Evolutionary conservation across 2,329 filamentous ascomycete genomes (phyloP), one percentile per base, ranked within the genome.

Genomic region (Phaeosphaeria sp.): DNA sequence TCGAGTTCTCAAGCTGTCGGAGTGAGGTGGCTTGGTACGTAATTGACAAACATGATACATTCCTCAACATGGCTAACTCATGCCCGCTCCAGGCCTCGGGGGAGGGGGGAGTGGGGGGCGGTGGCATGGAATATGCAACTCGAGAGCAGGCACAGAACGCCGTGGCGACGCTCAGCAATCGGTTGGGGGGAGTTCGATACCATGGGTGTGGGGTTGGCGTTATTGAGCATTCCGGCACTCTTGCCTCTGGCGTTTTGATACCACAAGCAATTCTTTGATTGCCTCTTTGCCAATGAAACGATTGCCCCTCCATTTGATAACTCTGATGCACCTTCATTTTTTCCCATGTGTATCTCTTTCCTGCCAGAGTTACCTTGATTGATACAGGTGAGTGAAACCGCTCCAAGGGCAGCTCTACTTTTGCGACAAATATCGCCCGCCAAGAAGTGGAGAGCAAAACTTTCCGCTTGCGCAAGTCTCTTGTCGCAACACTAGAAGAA

Each of bases 51-150:
- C 17, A 25, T 25, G 21, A 6, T 22, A 3, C 4, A 5, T 2
- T 25, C 9, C 20, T 6, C 21, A n/a, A 6, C 22, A 25, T 22
- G 3, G 22, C 22, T 46, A 25, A 46, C 44, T 5, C 2, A 13
- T 30, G 11, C 25, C 25, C 6, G 6, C 15, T 13, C 3, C 30
- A 13, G 15, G 30, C 15, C 3, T 36, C 11, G 3, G 30, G 11
- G 30, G 97, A n/a, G n/a, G n/a, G n/a, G n/a, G n/a, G n/a, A n/a
- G n/a, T 97, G 94, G 94, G 95, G 93, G 98, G 94, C 93, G 94
- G 94, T 85, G 99, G 98, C 92, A 95, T 98, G 89, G 95, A 99
- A 90, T 99, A 98, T 89, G 93, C 93, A 80, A 97, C 94, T 75
- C 92, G 93, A 88, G 95, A 99, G 77, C 93, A 99, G 90, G 95